Base-by-base conservation (phyloP, 108 stramenopile species). In the Aureococcus anophagefferens region DNA sequence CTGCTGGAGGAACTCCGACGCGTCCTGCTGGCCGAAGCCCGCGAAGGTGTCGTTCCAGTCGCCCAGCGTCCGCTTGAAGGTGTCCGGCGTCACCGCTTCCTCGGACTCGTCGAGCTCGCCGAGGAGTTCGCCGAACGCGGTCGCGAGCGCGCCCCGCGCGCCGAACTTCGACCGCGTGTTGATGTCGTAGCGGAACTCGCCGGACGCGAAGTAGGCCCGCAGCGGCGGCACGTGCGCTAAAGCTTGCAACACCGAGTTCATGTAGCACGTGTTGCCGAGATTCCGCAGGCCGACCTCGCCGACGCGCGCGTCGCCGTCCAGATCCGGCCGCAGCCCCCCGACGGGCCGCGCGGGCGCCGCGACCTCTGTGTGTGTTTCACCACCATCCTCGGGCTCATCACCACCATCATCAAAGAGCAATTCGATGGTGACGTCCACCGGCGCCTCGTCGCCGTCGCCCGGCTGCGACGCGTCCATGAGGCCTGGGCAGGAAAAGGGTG, bases 241-340 rank as follows among this genome's bases (percentile, higher is more conserved):
- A 67, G 80, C 80, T 64, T 87, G 87, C 63, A 87, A 68, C 30
- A 72, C 64, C 31, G 75, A 68, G 65, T 82, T 82, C 68, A 87
- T 70, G 79, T 81, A 87, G 76, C 87, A 87, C 14, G 87, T 86
- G 74, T 87, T 86, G 7, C 87, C 87, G 16, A 87, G 71, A 46
- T 87, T 87, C 1, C n/a, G 33, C 63, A 87, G 68, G 14, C 87
- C 87, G 16, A 88, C 86, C 31, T 25, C 74, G 28, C 79, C 81
- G 7, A 9, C 11, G 37, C 37, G 7, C 4, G 37, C 37, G 37
- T 4, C 37, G 37, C 37, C 37, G 7, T n/a, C n/a, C n/a, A n/a
- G n/a, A n/a, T n/a, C n/a, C n/a, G n/a, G n/a, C n/a, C n/a, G n/a
- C n/a, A n/a, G n/a, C n/a, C n/a, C n/a, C n/a, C n/a, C n/a, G n/a